Base-by-base conservation (phyloP, 225 moss, liverwort and hornwort genomes). In the Thuidium tamariscinum region DNA sequence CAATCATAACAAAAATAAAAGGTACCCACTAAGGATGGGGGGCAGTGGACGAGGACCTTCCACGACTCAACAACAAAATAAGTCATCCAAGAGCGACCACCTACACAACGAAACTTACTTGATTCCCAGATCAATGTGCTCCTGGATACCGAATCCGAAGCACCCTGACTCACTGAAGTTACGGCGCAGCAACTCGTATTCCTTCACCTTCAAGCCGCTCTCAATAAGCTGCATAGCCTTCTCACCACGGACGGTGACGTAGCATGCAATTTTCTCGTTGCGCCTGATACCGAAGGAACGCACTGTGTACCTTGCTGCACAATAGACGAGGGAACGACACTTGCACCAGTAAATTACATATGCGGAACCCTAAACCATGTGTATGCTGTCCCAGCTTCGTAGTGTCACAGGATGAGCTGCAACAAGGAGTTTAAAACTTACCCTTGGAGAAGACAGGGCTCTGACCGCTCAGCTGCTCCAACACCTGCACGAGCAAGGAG, bases 391-490 rank as follows among this genome's bases (percentile, higher is more conserved):
- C 65, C 64, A 66, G 57, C 4, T 41, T 42, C 46, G 1, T 29
- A 26, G 37, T 67, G 34, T 52, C 29, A 71, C 18, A 41, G 13
- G 5, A 46, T 11, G 26, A 86, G 44, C 26, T 74, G 21, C 49
- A 25, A 49, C 18, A 10, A 46, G 22, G 56, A 85, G 27, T 9
- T 2, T 20, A 30, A 36, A 46, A 69, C 74, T 39, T 75, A 91
- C 89, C 89, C 85, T 91, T 91, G 1, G 89, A 91, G 79, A 91
- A 91, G 27, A 91, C 91, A 55, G 89, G 91, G 87, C 82, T 78
- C 83, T 91, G 91, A 64, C 89, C 91, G 39, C 91, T 91, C 74
- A 91, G 82, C 79, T 91, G 91, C 85, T 91, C 91, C 89, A 89
- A 87, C 67, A 91, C 91, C 91, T 91, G 83, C 9, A 86, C 59